Conservation (phyloP, 73 alveolate genomes). For the Paramecium bursaria region DNA sequence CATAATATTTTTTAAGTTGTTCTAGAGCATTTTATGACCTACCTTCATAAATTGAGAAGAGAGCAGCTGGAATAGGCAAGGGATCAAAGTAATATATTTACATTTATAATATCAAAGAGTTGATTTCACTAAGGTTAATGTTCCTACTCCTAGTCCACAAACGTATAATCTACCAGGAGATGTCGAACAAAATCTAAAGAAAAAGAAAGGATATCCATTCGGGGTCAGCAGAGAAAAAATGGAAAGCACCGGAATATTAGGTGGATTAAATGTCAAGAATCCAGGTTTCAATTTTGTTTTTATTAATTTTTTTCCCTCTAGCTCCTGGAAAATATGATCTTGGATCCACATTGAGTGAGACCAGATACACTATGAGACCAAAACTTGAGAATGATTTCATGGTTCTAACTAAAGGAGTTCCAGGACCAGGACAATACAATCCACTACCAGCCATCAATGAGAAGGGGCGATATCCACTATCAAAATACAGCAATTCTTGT, state of each 20-base stretch:
- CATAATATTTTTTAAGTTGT: slow-evolving; percentile 20
- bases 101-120: background rate
- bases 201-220: slow-evolving; percentile 35
- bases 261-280: slow-evolving; percentile 24
- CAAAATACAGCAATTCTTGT: slow-evolving; percentile 72
- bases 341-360: slow-evolving; percentile 45
- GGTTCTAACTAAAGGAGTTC: slow-evolving; percentile 54
- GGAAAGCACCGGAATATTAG: slow-evolving; percentile 53
- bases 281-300: slow-evolving; percentile 44
- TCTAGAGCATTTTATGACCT: slow-evolving; percentile 34
- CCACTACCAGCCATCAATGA: slow-evolving; percentile 75
- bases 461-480: slow-evolving; percentile 73
- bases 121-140: slow-evolving; percentile 40
- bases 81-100: slow-evolving; percentile 10
- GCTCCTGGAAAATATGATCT: slow-evolving; percentile 58
- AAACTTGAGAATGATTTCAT: slow-evolving; percentile 16
- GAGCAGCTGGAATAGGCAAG: slow-evolving; percentile 60
- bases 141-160: slow-evolving; percentile 54
- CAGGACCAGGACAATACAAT: slow-evolving; percentile 87
- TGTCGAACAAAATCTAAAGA: slow-evolving; percentile 3
- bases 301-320: background rate
- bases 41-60: slow-evolving; percentile 30
- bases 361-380: slow-evolving; percentile 57
- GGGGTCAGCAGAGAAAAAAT: slow-evolving; percentile 58
- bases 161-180: background rate